Evolutionary conservation across 257 asterid genomes (phyloP), one percentile per base, ranked within the genome.

Genomic region (Apocynum venetum): DNA sequence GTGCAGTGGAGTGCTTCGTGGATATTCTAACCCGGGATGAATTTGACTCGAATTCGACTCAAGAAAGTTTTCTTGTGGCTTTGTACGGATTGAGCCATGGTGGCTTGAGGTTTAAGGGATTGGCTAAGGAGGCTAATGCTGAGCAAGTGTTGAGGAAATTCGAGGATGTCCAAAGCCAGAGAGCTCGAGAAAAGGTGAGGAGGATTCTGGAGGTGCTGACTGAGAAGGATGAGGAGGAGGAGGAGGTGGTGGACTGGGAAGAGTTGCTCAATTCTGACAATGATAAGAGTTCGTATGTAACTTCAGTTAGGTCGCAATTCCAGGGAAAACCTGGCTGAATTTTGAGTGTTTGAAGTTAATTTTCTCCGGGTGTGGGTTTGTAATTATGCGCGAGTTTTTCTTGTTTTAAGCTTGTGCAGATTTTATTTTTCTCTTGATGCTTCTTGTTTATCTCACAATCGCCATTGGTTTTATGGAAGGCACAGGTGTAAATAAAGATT

Each of bases 51-150:
- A 83, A 3, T 25, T 80, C 89, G 20, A 87, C 85, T 25, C 81
- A 84, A 73, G 96, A 93, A 76, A 89, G 92, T 78, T 90, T 96
- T 49, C 75, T 93, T 83, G 82, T 87, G 71, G 94, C 89, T 61
- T 38, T 96, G 64, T 88, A 86, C 53, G 96, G 97, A 78, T 85
- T 96, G 85, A 93, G 99, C 68, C 88, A 88, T 36, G 98, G 99
- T 12, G 99, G 99, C 74, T 77, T 89, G 84, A 88, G 98, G 90
- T 96, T 96, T 20, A 93, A 89, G 79, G 99, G 93, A 48, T 76
- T 91, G 86, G 98, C 97, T 36, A 96, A 90, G 86, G 97, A 93
- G 76, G 97, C 94, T 0, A 85, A 88, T n/a, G 98, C 92, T 8
- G 98, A 93, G 85, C 91, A 83, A 36, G 81, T 89, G 74, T 25